phyloP scores from a whole-genome alignment of 257 asterid species.

The Prunella vulgaris region DNA sequence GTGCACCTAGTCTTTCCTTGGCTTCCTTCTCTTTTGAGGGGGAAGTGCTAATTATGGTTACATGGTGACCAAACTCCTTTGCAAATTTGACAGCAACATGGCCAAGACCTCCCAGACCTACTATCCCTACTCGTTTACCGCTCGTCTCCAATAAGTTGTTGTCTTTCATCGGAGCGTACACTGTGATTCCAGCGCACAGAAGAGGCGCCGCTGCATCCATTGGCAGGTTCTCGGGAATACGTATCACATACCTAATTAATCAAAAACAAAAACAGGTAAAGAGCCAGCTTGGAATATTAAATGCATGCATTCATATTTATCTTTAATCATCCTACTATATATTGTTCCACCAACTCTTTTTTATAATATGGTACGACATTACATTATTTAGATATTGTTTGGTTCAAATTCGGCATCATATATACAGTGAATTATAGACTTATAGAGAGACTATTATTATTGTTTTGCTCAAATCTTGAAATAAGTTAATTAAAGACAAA shows the following conservation, averaged over 20 bases:
- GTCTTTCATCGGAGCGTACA: constrained; percentile 65
- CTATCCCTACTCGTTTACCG: constrained; percentile 53
- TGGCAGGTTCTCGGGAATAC: constrained; percentile 57
- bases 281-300: too few species aligned
- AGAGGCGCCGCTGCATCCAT: constrained; percentile 91
- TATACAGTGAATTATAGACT: too few species aligned
- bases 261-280: too few species aligned
- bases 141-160: constrained; percentile 36
- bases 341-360: too few species aligned
- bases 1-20: constrained; percentile 53
- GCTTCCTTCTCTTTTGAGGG: constrained; percentile 79
- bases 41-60: constrained; percentile 81
- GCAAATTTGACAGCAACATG: constrained; percentile 78
- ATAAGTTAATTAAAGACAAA: too few species aligned
- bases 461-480: too few species aligned
- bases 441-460: too few species aligned
- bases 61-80: constrained; percentile 80
- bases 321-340: too few species aligned
- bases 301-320: too few species aligned
- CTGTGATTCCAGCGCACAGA: constrained; percentile 77
- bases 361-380: too few species aligned
- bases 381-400: too few species aligned
- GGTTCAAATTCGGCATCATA: too few species aligned
- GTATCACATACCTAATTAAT: constrained; percentile 62
- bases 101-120: constrained; percentile 81